Base-by-base conservation (phyloP, 1,284 basidiomycete species). In the Vanrija sp. region DNA sequence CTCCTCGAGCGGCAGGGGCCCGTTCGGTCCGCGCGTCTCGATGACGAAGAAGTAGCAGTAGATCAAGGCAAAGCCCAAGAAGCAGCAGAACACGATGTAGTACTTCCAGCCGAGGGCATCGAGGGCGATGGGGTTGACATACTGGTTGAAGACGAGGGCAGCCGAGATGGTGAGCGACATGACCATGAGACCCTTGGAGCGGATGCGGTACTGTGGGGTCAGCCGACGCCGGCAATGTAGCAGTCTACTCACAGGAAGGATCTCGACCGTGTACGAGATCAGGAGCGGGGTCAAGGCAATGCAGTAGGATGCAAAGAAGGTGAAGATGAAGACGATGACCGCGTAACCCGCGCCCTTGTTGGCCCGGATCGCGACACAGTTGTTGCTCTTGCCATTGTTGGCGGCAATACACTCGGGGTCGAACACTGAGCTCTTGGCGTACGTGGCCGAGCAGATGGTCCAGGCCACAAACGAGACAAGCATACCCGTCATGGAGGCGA, bases 131-230 rank as follows among this genome's bases (percentile, higher is more conserved):
- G 73, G 73, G 65, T 73, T 75, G 49, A 68, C 64, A 57, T 65
- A 75, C 52, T 75, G 71, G 63, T 74, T 71, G 58, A 70, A 58
- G 39, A 68, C 65, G 35, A 73, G 66, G 3, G 70, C 63, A 25
- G 62, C 61, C 61, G 71, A 69, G 60, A 74, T 69, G 27, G 60
- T 57, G 42, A 73, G 60, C 41, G 66, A 59, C 58, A 69, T 61
- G 57, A 88, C 69, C 60, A 81, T 86, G 77, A 89, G 83, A 52
- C 87, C 87, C 78, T 88, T 88, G 45, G 88, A 85, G 67, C 87
- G 85, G 49, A 89, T 52, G 24, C 53, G 39, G 59, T 59, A 66
- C 15, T 60, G 60, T 8, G 19, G 38, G n/a, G 19, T 39, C 15
- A 31, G 31, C 31, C 12, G 31, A n/a, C 9, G 2, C 1, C 12